Evolutionary conservation across 371 early-diverging fungal species (phyloP).

Genomic region (Chytridium lagenaria): DNA sequence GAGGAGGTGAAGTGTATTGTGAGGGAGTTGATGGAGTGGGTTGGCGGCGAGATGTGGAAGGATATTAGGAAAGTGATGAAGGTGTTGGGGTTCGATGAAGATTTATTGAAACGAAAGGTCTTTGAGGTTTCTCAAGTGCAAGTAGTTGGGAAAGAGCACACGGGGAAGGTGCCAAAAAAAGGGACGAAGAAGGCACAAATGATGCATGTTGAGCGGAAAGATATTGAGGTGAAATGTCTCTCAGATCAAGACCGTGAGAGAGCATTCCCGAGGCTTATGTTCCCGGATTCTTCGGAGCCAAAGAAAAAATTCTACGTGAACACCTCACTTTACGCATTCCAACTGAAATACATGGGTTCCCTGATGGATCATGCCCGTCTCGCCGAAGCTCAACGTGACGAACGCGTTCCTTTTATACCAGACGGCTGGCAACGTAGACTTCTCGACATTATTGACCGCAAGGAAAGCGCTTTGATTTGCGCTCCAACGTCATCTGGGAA

Average conservation of each 20-base stretch:
- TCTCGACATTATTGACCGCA: conserved; percentile 59
- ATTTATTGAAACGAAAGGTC: background rate
- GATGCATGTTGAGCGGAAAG: too few relatives aligned
- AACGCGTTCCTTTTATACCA: conserved; percentile 44
- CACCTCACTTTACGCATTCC: background rate
- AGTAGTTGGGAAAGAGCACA: background rate
- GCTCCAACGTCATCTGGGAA: conserved; percentile 71
- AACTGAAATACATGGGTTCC: background rate
- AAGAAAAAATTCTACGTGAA: background rate
- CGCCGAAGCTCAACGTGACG: conserved; percentile 13
- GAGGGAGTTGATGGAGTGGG: too few relatives aligned
- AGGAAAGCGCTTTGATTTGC: conserved; percentile 57
- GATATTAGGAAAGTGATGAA: too few relatives aligned
- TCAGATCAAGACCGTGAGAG: conserved; percentile 1
- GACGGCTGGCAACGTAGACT: conserved; percentile 65
- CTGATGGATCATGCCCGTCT: background rate
- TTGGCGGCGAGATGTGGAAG: too few relatives aligned
- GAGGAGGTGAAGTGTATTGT: too few relatives aligned
- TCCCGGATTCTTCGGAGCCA: conserved; percentile 5
- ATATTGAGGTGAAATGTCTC: background rate
- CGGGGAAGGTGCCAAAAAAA: conserved; percentile 3
- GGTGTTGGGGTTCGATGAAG: background rate
- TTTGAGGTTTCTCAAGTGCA: background rate
- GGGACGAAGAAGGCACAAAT: conserved; percentile 15
- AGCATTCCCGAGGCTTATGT: conserved; percentile 11